Base-by-base conservation (phyloP, 805 yeast species). In the Pichia californica region DNA sequence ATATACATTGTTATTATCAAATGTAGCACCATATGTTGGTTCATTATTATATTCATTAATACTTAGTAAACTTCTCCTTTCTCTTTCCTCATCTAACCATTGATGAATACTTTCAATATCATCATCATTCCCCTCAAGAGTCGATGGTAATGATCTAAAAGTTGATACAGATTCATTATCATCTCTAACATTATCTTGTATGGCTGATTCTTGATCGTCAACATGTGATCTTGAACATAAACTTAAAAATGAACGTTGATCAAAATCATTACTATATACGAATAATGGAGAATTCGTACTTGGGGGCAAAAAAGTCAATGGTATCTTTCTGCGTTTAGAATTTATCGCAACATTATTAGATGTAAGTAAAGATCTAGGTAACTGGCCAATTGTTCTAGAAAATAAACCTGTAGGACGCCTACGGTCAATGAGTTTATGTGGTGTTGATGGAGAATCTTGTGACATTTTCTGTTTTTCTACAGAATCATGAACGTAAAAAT, bases 11-110 rank as follows among this genome's bases (percentile, higher is more conserved):
- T n/a, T n/a, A n/a, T n/a, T n/a, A n/a, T n/a, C n/a, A n/a, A n/a
- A n/a, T 2, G 46, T 49, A 1, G 62, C 44, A 5, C 62, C 58
- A 38, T 56, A 58, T 16, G 33, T 21, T n/a, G n/a, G n/a, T 5
- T 40, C 43, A n/a, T 21, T 19, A 16, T 29, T 16, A 13, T 32
- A 23, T 7, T 50, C 52, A 20, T 47, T 41, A 21, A 34, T 47
- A 43, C 55, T 52, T 6, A 48, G 20, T 15, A 45, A 32, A 20
- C 60, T 58, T 29, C 67, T 49, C 39, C 69, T 50, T 31, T 64
- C 66, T 20, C 63, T 55, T 44, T 64, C 69, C 40, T 64, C 68
- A 34, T 60, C 60, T 21, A 64, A 51, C 68, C 68, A 62, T n/a
- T 58, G 54, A 31, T 56, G 50, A 26, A 62, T 53, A 15, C 62